Evolutionary conservation across 805 yeast genomes (phyloP), one percentile per base, ranked within the genome.

Genomic region (Candida oleophila): DNA sequence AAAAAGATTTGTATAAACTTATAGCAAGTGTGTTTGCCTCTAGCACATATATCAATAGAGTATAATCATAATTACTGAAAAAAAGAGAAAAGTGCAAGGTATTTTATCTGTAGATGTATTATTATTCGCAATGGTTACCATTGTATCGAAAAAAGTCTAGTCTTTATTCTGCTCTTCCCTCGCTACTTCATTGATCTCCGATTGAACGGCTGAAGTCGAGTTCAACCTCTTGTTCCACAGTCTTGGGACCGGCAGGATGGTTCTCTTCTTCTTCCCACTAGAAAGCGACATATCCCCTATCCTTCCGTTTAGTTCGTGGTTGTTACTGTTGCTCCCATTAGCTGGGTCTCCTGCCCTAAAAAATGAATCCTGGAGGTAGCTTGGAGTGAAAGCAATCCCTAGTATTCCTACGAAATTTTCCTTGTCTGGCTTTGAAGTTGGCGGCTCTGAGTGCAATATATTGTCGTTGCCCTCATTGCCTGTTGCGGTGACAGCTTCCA

Each of bases 331-430:
- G n/a, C n/a, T n/a, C n/a, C n/a, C n/a, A n/a, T n/a, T n/a, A n/a
- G n/a, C n/a, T n/a, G n/a, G n/a, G n/a, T n/a, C n/a, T n/a, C n/a
- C n/a, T n/a, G n/a, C n/a, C n/a, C n/a, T n/a, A 11, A 25, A 16
- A 5, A 3, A 3, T 20, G 40, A 22, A 42, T 20, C 41, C 12
- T 44, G 46, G 32, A 39, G 32, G 16, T n/a, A 39, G 15, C 11
- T 39, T 5, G 42, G 53, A 20, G 43, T 49, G 19, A 60, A 43
- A 41, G 55, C 59, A 12, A 61, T 60, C 1, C 62, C 65, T n/a
- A 61, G 43, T 14, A 61, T 36, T 1, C 62, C 64, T 12, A 50
- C 54, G 21, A 57, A 54, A 28, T 50, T 56, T 25, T 51, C 55
- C 33, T 50, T 51, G 38, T 48, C 52, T 3, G 42, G 15, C 14